Base-by-base conservation (phyloP, 768 basidiomycete genomes). In the Hygrophorus russula region DNA sequence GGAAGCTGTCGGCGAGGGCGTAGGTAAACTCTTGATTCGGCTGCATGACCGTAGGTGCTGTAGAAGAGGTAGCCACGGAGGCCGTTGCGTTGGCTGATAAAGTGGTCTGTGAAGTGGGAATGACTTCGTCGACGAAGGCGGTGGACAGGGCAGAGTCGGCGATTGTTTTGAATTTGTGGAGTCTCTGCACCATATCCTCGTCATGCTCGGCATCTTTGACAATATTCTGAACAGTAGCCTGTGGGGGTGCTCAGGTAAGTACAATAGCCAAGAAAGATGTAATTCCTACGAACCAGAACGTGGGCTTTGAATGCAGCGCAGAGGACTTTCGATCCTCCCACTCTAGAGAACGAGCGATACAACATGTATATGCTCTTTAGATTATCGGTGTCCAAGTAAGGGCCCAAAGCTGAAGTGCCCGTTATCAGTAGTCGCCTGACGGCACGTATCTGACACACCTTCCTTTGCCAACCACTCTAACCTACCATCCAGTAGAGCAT, bases 161-260 rank as follows among this genome's bases (percentile, higher is more conserved):
- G 29, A 74, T 68, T 5, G 67, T 55, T 54, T 84, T 87, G 63
- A 86, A 76, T 7, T 73, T 63, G 29, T 91, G 70, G 0, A 93
- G 71, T 14, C 71, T 67, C 14, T 74, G 67, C 3, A 93, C 80
- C 87, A 93, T 91, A 14, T 73, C 66, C 9, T 85, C 87, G 43
- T 91, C 90, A 11, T 63, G 64, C 4, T 62, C 61, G 2, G 52
- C 49, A 52, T 87, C 80, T 37, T 70, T 73, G 46, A 91, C 82
- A 46, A 91, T 80, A n/a, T 54, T 50, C 42, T 69, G 60, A 1
- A 88, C 85, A 0, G 61, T 66, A 19, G 57, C 60, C 85, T 87
- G 50, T 5, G 13, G 43, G 42, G 17, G 33, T 35, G 31, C 35
- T 28, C 35, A 36, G 5, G 41, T 38, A 9, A 13, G 17, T 29